phyloP scores from a whole-genome alignment of 345 rosid species.

The Cochlearia excelsa region DNA sequence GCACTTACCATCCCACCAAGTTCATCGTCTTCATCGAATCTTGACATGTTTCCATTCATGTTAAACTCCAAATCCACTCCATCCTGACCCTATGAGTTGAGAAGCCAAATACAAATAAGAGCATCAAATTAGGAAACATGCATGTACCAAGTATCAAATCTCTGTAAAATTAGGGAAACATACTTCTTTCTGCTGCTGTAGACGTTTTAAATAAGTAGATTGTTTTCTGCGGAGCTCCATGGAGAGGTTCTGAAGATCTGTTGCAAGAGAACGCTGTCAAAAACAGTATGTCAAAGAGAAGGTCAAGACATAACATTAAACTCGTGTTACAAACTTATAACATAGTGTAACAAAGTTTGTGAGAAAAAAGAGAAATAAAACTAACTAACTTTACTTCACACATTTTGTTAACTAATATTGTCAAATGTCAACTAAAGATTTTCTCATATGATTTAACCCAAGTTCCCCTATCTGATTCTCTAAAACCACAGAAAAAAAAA shows the following conservation, averaged over 20 bases:
- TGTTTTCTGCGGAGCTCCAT: slow-evolving; percentile 75
- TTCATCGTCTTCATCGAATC: slow-evolving; percentile 51
- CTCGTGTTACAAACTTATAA: slow-evolving; percentile 2
- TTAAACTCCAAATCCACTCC: slow-evolving; percentile 66
- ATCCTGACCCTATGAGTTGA: slow-evolving; percentile 49
- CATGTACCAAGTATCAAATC: neutral
- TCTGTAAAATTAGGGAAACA: neutral
- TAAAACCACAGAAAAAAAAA: slow-evolving; percentile 2
- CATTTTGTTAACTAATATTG: slow-evolving; percentile 8
- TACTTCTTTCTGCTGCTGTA: slow-evolving; percentile 69
- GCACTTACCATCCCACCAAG: slow-evolving; percentile 49
- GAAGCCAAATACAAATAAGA: slow-evolving; percentile 13
- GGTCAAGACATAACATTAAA: slow-evolving; percentile 26
- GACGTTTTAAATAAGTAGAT: slow-evolving; percentile 61
- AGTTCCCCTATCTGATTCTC: neutral
- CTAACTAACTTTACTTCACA: neutral
- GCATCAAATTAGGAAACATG: neutral
- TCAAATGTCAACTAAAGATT: neutral
- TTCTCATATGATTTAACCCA: neutral
- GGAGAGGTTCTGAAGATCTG: slow-evolving; percentile 71
- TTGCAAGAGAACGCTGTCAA: slow-evolving; percentile 76
- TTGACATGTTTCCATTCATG: slow-evolving; percentile 48
- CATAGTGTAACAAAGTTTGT: neutral
- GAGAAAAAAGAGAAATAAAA: neutral
- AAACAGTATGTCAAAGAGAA: slow-evolving; percentile 32